phyloP scores from a whole-genome alignment of 805 yeast genomes.

The Teunomyces pallodes region DNA sequence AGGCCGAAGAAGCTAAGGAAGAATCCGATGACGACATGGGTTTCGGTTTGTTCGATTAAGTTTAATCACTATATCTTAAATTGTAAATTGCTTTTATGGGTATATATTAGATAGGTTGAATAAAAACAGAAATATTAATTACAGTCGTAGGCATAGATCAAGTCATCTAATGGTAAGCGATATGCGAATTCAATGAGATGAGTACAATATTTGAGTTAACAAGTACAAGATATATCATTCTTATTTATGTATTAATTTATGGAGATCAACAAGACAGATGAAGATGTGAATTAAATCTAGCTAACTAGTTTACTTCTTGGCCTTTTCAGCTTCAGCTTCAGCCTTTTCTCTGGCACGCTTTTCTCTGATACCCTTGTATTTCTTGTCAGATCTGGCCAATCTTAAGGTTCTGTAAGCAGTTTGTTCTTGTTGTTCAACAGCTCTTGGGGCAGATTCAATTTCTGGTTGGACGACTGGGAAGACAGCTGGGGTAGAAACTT shows the following conservation, averaged over 20 bases:
- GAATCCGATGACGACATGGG: conserved; percentile 42
- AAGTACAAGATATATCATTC: conserved; percentile 1
- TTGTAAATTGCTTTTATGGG: conserved; percentile 3
- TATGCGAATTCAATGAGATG: neutral
- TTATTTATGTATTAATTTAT: conserved; percentile 1
- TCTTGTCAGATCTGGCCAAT: conserved; percentile 91
- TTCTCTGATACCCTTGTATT: conserved; percentile 92
- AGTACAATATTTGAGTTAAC: neutral
- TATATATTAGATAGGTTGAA: conserved; percentile 3
- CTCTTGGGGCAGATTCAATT: conserved; percentile 78
- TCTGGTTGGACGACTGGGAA: conserved; percentile 90
- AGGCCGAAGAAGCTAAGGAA: conserved; percentile 32
- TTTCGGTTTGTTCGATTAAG: conserved; percentile 45
- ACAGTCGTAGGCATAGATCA: neutral
- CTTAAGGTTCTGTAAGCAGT: conserved; percentile 93
- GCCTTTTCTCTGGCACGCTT: conserved; percentile 97
- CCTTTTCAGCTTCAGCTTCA: conserved; percentile 98
- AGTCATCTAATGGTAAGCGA: neutral
- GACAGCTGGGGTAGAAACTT: conserved; percentile 71
- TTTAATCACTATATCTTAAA: conserved; percentile 6
- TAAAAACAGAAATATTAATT: conserved; percentile 2
- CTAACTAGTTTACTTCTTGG: conserved; percentile 55
- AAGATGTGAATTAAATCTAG: conserved; percentile 1
- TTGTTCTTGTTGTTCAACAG: conserved; percentile 70
- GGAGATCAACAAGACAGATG: conserved; percentile 4